A percentile compares a stretch with the other conserved stretches of the same genome.
Conservation (phyloP, 2,329 filamentous ascomycete genomes). For the Alternaria gaisen region DNA sequence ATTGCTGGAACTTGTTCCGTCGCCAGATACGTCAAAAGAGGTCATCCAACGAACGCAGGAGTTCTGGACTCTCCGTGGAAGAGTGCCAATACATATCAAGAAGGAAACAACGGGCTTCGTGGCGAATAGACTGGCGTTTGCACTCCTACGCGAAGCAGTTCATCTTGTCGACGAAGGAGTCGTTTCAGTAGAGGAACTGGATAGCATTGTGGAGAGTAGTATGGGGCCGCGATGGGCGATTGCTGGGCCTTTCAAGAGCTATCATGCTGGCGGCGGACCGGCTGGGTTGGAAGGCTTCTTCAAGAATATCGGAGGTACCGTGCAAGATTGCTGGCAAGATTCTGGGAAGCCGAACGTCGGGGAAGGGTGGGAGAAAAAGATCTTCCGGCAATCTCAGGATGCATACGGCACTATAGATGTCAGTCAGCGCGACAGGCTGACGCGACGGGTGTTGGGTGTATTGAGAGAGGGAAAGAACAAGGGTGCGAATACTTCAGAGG, state of each 20-base stretch:
- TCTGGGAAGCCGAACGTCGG: constrained; percentile 55
- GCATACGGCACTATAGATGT: constrained; percentile 58
- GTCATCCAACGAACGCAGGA: constrained; percentile 53
- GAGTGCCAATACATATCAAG: constrained; percentile 60
- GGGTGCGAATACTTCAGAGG: background rate
- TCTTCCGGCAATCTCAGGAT: constrained; percentile 57
- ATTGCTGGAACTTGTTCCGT: constrained; percentile 66
- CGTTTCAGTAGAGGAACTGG: constrained; percentile 62
- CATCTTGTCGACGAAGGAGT: constrained; percentile 63
- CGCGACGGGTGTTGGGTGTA: constrained; percentile 53
- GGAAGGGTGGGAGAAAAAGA: constrained; percentile 56
- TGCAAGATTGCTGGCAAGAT: constrained; percentile 64
- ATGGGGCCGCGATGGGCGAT: constrained; percentile 40
- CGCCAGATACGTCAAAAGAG: constrained; percentile 51
- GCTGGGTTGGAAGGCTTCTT: constrained; percentile 63
- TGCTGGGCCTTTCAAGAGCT: constrained; percentile 65
- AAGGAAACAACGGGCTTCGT: constrained; percentile 66
- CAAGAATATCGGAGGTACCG: constrained; percentile 64
- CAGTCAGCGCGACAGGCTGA: constrained; percentile 53
- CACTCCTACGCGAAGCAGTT: constrained; percentile 64
- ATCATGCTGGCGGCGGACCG: constrained; percentile 66
- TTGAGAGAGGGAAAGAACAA: constrained; percentile 41
- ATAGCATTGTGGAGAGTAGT: constrained; percentile 54
- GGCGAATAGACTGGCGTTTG: constrained; percentile 66
- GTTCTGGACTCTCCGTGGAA: constrained; percentile 57